These are phyloP conservation scores for Saccharomycopsis amapae DNA, from an alignment of 805 yeast species.

Conservation along the genomic window DNA sequence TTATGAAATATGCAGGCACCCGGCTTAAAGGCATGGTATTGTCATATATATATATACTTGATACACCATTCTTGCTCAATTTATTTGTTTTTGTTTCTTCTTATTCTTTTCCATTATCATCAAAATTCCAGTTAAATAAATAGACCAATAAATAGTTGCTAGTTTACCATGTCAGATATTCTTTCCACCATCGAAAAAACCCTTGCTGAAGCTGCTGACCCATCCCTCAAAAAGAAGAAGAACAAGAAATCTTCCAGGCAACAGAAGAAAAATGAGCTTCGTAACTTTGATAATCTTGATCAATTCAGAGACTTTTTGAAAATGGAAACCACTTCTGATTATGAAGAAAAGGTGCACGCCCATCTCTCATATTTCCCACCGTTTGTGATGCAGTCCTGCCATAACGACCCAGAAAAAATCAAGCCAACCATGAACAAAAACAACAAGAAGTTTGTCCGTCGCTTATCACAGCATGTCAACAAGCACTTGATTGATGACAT, in stretches of 20 bases:
- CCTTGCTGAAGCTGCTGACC: conserved; percentile 19
- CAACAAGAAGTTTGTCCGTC: conserved; percentile 63
- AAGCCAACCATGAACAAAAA: conserved; percentile 67
- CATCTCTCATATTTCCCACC: conserved; percentile 67
- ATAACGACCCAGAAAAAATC: conserved; percentile 62
- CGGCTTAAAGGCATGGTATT: neutral
- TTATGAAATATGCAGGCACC: too few species aligned
- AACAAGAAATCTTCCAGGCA: conserved; percentile 9
- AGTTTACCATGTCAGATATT: conserved; percentile 20
- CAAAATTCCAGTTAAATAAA: neutral
- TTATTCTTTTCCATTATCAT: neutral
- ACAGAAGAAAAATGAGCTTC: conserved; percentile 7
- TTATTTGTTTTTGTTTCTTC: neutral
- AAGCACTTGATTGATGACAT: conserved; percentile 66
- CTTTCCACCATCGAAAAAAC: conserved; percentile 21
- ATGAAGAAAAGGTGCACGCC: conserved; percentile 56
- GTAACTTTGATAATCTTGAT: conserved; percentile 50
- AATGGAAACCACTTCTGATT: conserved; percentile 73
- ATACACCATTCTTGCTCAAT: neutral
- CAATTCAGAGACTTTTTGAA: conserved; percentile 57
- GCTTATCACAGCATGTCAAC: conserved; percentile 66
- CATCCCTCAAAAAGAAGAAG: conserved; percentile 17
- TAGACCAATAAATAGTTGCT: neutral
- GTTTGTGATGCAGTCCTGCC: conserved; percentile 58
- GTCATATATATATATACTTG: neutral